Percentiles rank a stretch among this genome's conserved stretches.
Conservation (phyloP, 305 asterid species). For the Fraxinus dipetala region DNA sequence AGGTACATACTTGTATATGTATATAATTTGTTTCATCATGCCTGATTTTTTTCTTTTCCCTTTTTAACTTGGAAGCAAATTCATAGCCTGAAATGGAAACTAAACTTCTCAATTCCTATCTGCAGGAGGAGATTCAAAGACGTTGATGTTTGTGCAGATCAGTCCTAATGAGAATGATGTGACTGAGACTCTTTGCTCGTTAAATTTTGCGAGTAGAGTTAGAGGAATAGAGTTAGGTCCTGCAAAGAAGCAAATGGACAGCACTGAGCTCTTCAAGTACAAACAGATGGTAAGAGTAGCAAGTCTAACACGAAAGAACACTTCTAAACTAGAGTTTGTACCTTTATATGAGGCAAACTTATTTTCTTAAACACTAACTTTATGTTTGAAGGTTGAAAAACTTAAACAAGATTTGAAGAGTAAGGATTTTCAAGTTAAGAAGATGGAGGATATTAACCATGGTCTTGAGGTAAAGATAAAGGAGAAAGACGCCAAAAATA, state of each 20-base stretch:
- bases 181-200: slow-evolving; percentile 91
- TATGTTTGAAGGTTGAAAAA: slow-evolving; percentile 62
- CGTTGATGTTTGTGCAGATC: slow-evolving; percentile 93
- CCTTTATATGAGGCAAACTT: neutral
- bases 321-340: neutral
- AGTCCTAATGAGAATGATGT: slow-evolving; percentile 88
- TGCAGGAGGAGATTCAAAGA: slow-evolving; percentile 95
- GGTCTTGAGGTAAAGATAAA: slow-evolving; percentile 73
- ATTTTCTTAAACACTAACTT: slow-evolving; percentile 5
- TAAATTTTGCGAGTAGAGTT: slow-evolving; percentile 92
- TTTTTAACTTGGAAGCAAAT: neutral
- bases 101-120: slow-evolving; percentile 1
- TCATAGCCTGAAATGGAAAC: neutral
- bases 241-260: slow-evolving; percentile 90
- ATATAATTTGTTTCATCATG: neutral
- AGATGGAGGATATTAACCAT: slow-evolving; percentile 80
- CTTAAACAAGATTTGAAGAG: slow-evolving; percentile 71
- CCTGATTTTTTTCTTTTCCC: neutral
- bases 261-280: slow-evolving; percentile 67
- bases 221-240: slow-evolving; percentile 95
- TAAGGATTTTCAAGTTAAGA: slow-evolving; percentile 69
- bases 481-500: slow-evolving; percentile 68
- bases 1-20: slow-evolving; percentile 43
- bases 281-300: slow-evolving; percentile 64
- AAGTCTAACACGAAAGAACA: neutral